Evolutionary conservation across 768 basidiomycete species (phyloP).

Genomic region (Tylopilus rubrobrunneus): DNA sequence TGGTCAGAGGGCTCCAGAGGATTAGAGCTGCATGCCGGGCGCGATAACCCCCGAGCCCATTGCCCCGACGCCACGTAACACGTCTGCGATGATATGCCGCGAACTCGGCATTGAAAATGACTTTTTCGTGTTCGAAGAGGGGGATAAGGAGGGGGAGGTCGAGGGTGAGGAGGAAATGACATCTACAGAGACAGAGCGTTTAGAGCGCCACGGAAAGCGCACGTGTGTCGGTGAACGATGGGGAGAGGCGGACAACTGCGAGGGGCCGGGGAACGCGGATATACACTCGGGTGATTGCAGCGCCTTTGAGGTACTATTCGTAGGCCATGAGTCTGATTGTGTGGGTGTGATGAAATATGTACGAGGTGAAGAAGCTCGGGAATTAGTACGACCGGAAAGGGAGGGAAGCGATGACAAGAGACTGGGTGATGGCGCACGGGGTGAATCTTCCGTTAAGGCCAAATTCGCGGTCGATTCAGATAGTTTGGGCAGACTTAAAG

Average conservation of each 20-base stretch:
- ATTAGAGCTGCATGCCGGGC: neutral
- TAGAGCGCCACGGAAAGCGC: conserved; percentile 11
- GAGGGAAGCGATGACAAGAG: conserved; percentile 21
- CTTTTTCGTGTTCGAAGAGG: conserved; percentile 10
- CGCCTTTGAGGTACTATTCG: neutral
- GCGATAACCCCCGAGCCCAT: conserved; percentile 18
- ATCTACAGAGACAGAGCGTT: neutral
- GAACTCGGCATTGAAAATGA: conserved; percentile 14
- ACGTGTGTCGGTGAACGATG: conserved; percentile 1
- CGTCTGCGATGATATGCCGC: conserved; percentile 31
- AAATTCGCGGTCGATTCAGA: conserved; percentile 12
- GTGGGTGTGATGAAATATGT: conserved; percentile 9
- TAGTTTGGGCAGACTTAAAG: conserved; percentile 20
- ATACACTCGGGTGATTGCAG: neutral
- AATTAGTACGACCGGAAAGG: conserved; percentile 19
- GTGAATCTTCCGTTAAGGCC: conserved; percentile 1
- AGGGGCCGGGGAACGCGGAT: neutral
- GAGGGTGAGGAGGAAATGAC: neutral
- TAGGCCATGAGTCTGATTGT: neutral
- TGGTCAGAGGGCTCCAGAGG: neutral
- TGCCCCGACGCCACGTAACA: conserved; percentile 42
- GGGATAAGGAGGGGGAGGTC: conserved; percentile 3
- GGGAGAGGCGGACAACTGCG: neutral
- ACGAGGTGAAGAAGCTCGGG: conserved; percentile 6
- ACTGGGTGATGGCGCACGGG: conserved; percentile 21